Conservation (phyloP, 129 eudicot genomes). For the Tagetes patula region DNA sequence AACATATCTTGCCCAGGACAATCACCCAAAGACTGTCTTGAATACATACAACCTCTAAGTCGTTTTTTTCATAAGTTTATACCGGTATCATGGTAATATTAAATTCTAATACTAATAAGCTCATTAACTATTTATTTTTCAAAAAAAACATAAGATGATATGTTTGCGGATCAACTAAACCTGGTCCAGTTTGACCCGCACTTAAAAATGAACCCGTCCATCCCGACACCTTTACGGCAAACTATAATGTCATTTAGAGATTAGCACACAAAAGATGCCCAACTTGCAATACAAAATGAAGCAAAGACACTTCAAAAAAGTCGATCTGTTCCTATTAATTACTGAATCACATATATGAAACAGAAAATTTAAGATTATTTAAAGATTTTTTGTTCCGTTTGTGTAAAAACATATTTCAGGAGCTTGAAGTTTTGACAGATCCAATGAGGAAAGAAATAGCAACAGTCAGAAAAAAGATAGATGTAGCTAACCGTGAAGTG, state of each 20-base stretch:
- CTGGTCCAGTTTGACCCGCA: neutral
- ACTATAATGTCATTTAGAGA: neutral
- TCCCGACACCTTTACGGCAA: neutral
- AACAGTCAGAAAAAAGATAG: conserved; percentile 60
- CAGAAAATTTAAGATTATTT: conserved; percentile 6
- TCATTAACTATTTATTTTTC: neutral
- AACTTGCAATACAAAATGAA: neutral
- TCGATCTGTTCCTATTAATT: neutral
- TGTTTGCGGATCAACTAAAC: neutral
- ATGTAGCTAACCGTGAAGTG: conserved; percentile 63
- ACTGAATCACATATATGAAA: conserved; percentile 13
- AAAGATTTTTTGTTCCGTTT: conserved; percentile 3
- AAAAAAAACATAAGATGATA: neutral
- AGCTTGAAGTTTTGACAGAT: conserved; percentile 76
- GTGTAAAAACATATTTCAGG: conserved; percentile 39
- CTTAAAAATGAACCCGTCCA: neutral
- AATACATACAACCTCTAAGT: neutral
- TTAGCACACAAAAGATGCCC: neutral
- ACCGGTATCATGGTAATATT: neutral
- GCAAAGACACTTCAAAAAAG: neutral
- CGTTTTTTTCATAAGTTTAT: neutral
- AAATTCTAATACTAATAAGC: neutral
- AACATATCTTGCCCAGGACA: neutral
- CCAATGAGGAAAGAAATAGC: conserved; percentile 82
- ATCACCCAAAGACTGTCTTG: neutral